Evolutionary conservation across 768 basidiomycete genomes (phyloP).

Genomic region (Trametes gibbosa): DNA sequence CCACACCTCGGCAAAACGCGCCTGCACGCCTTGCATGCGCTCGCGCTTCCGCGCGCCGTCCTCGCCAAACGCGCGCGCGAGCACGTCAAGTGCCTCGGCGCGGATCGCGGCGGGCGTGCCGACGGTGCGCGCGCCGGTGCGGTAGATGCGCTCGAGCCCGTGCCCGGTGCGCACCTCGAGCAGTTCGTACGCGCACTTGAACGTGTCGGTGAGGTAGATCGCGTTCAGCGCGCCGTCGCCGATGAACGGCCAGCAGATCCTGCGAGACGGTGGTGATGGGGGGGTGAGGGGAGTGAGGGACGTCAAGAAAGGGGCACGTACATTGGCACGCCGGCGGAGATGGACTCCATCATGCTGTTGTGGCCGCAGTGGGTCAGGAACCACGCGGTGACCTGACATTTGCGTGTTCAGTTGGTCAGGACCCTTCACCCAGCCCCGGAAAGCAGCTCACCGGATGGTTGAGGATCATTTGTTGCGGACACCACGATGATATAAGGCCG

Average conservation of each 20-base stretch:
- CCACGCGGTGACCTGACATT: slow-evolving; percentile 14
- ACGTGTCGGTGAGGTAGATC: slow-evolving; percentile 21
- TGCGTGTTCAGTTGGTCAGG: not conserved
- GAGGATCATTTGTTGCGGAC: slow-evolving; percentile 23
- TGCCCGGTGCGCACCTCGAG: slow-evolving; percentile 23
- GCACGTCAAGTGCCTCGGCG: slow-evolving; percentile 11
- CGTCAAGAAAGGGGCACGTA: not conserved
- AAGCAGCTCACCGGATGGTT: not conserved
- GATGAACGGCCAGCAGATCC: slow-evolving; percentile 29
- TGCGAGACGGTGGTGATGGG: not conserved
- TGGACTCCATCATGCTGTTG: slow-evolving; percentile 21
- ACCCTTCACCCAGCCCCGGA: too few species aligned
- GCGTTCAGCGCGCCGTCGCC: slow-evolving; percentile 26
- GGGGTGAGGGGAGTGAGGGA: not conserved
- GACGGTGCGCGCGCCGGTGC: slow-evolving; percentile 11
- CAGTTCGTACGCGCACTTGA: slow-evolving; percentile 28
- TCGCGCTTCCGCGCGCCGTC: slow-evolving; percentile 16
- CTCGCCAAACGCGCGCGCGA: slow-evolving; percentile 18
- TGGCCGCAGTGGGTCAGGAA: slow-evolving; percentile 19
- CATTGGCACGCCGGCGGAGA: slow-evolving; percentile 22
- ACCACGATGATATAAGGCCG: slow-evolving; percentile 22
- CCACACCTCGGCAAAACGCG: not conserved
- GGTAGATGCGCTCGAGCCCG: slow-evolving; percentile 19
- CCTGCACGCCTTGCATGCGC: not conserved
- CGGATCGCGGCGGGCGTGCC: slow-evolving; percentile 18